Base-by-base conservation (phyloP, 192 early-diverging fungal species). In the Podila epicladia region DNA sequence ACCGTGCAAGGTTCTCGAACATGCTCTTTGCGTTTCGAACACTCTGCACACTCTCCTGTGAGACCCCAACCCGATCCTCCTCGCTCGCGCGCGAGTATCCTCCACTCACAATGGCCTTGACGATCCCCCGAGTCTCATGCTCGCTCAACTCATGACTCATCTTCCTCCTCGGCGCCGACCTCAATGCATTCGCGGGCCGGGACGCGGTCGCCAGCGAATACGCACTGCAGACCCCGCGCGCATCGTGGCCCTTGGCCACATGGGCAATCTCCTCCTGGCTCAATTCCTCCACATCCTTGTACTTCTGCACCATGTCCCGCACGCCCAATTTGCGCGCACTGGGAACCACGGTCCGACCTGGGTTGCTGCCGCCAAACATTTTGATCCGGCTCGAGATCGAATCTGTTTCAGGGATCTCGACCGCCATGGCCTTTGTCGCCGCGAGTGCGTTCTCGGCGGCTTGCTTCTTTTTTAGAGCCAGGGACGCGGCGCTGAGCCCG, bases 391-490 rank as follows among this genome's bases (percentile, higher is more conserved):
- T 61, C 17, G 71, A 53, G 35, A 80, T 80, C 1, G 77, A 80
- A 15, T 80, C 71, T 20, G 71, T 69, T 58, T 70, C 69, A 4
- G 77, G 77, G 20, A 69, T 41, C 57, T 73, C 71, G 35, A 73
- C 67, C n/a, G 70, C 62, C 31, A 69, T 45, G 22, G 71, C 57
- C 53, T 69, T 80, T 24, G 58, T 57, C 2, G 77, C 57, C 8
- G 66, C 66, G 0, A 71, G 62, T 1, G 70, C 66, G 3, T 62
- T 49, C 57, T 64, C 62, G 1, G 77, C 71, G 3, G 70, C 77
- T n/a, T 80, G 77, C 71, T 80, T 80, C 71, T 80, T 80, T 71
- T 80, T 80, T 13, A 80, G 31, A 4, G 35, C 71, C 8, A 73
- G 19, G 38, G 60, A 68, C 1, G 77, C 70, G 28, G 71, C 66